Evolutionary conservation across 768 basidiomycete species (phyloP), one percentile per base, ranked within the genome.

Genomic region (Calocera viscosa): DNA sequence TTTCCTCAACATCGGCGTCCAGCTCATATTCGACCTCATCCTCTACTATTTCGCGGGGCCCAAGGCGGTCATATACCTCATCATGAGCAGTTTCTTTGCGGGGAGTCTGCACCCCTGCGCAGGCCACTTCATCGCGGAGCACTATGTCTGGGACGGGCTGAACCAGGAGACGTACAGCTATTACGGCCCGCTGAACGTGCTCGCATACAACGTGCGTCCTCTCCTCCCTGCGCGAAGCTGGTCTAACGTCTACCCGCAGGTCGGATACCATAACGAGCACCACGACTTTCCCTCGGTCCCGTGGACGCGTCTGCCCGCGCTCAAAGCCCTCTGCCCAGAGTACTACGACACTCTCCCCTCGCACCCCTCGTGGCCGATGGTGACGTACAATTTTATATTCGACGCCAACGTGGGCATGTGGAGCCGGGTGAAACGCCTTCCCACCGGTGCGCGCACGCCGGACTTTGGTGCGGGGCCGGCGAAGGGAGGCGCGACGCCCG

Each of bases 201-300:
- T 98, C 24, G 91, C 93, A 16, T 99, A 97, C 76, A 99, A 99
- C 70, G 95, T 91, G 69, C 68, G 88, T 79, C 19, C 24, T 19
- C 19, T 66, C 38, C 39, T 41, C 14, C 28, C 35, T 47, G 32
- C 1, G 43, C 60, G 34, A 12, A 35, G 17, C 26, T 19, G 0
- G n/a, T 19, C 32, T 35, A 63, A 64, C 24, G 67, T 68, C 53
- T 71, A 14, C 53, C 32, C 40, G 22, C 70, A 93, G 91, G 91
- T 97, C 71, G 96, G 96, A 40, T 98, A 97, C 74, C 96, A 99
- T 76, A 97, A 99, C 76, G 96, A 98, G 73, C 96, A 99, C 77
- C 96, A 99, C 77, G 96, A 99, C 77, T 98, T 99, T 77, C 94
- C 96, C 8, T 93, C 93, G 14, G 77, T 99, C 0, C 83, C 96